phyloP scores from a whole-genome alignment of 2,329 filamentous ascomycete genomes.

The Aspergillus intermedius region DNA sequence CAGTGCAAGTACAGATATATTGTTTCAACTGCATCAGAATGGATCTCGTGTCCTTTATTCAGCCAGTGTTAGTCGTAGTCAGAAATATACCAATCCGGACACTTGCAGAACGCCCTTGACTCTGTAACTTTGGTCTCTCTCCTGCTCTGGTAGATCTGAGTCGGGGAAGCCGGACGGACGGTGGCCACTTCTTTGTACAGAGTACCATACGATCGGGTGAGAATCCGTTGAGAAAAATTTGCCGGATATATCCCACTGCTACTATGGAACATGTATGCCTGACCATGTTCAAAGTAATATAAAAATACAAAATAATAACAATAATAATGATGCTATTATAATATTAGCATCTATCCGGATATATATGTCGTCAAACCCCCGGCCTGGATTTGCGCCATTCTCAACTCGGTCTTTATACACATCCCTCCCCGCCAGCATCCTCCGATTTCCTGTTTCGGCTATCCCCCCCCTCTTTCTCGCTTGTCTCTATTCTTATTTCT shows the following conservation, averaged over 20 bases:
- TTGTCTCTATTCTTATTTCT: constrained; percentile 14
- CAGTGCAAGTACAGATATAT: not conserved
- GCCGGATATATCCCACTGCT: not conserved
- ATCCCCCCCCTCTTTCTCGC: constrained; percentile 13
- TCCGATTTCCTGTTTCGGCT: constrained; percentile 13
- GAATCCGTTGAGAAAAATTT: constrained; percentile 4
- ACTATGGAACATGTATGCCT: too few relatives aligned
- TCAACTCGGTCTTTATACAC: too few relatives aligned
- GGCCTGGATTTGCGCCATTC: too few relatives aligned
- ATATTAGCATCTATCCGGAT: not conserved
- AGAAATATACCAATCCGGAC: not conserved
- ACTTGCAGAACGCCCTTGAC: not conserved
- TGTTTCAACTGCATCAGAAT: too few relatives aligned
- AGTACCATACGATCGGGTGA: not conserved
- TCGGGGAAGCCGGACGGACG: not conserved
- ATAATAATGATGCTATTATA: not conserved
- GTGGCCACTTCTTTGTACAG: not conserved
- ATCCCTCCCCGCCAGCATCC: constrained; percentile 3
- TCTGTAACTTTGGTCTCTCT: not conserved
- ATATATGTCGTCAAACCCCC: not conserved
- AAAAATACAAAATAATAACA: not conserved
- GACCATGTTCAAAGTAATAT: not conserved
- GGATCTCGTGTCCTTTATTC: too few relatives aligned
- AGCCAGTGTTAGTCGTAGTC: too few relatives aligned
- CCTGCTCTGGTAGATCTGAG: not conserved